phyloP scores from a whole-genome alignment of 2,329 filamentous ascomycete genomes.

The Aspergillus sp. region DNA sequence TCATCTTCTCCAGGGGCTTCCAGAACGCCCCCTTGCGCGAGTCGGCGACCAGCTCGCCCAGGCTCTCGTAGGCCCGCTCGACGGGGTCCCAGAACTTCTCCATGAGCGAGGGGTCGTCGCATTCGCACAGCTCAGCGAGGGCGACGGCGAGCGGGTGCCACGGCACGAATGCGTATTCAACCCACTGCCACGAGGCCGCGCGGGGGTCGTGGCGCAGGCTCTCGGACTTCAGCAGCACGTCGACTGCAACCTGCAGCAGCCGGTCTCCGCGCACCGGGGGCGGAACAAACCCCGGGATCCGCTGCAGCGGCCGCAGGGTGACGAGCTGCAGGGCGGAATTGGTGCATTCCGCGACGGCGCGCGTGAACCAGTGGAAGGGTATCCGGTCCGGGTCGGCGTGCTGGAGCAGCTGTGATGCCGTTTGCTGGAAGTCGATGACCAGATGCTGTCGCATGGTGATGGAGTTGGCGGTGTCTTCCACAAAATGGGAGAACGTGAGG shows the following conservation, averaged over 20 bases:
- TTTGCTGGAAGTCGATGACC: constrained; percentile 24
- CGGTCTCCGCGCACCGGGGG: constrained; percentile 20
- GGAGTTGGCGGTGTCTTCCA: constrained; percentile 19
- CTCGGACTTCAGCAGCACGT: constrained; percentile 20
- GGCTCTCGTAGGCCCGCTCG: constrained; percentile 21
- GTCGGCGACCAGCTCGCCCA: constrained; percentile 24
- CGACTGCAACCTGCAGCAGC: constrained; percentile 24
- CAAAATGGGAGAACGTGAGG: constrained; percentile 24
- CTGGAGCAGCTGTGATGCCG: constrained; percentile 17
- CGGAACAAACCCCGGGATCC: constrained; percentile 21
- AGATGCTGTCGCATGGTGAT: constrained; percentile 24
- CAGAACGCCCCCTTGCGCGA: constrained; percentile 28
- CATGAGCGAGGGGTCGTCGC: constrained; percentile 20
- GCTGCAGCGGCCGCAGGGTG: constrained; percentile 25
- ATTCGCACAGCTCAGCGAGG: constrained; percentile 30
- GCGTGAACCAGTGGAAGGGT: constrained; percentile 26
- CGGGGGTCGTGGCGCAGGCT: constrained; percentile 20
- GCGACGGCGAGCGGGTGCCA: constrained; percentile 34
- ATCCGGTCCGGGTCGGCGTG: constrained; percentile 18
- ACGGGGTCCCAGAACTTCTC: constrained; percentile 25
- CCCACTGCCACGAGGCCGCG: constrained; percentile 25
- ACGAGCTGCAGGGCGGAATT: constrained; percentile 27
- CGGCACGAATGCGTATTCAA: constrained; percentile 26
- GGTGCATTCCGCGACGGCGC: constrained; percentile 19
- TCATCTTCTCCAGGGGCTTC: constrained; percentile 30